Conservation (phyloP, 345 rosid genomes). For the Raphanus sativus region DNA sequence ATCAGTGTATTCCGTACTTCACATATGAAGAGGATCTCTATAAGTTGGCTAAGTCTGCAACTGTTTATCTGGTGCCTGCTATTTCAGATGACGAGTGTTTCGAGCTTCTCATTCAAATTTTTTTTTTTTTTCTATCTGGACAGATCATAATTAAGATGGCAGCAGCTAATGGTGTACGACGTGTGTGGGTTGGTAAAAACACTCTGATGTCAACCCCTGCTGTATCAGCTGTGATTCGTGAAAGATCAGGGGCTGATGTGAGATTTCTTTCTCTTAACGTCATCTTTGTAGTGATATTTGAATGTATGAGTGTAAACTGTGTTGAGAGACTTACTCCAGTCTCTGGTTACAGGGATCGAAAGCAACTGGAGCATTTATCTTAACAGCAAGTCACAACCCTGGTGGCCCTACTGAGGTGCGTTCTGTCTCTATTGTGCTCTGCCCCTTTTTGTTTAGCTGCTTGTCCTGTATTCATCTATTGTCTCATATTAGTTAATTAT, state of each 20-base stretch:
- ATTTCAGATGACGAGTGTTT: neutral
- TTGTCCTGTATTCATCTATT: neutral
- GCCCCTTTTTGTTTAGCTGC: neutral
- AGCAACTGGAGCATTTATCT: constrained; percentile 85
- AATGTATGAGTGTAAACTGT: neutral
- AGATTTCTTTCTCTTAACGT: constrained; percentile 35
- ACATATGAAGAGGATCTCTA: neutral
- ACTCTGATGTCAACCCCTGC: constrained; percentile 97
- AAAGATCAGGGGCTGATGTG: constrained; percentile 83
- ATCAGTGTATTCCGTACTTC: neutral
- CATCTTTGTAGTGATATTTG: neutral
- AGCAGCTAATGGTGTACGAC: constrained; percentile 94
- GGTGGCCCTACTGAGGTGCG: constrained; percentile 94
- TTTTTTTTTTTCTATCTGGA: constrained; percentile 11
- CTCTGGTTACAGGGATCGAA: constrained; percentile 70
- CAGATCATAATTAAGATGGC: constrained; percentile 91
- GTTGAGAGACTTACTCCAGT: constrained; percentile 19
- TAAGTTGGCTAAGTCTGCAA: neutral
- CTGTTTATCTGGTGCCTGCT: constrained; percentile 1
- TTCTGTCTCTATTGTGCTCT: neutral
- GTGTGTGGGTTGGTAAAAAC: constrained; percentile 90
- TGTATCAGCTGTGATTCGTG: constrained; percentile 90
- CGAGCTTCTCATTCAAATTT: neutral
- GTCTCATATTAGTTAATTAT: neutral
- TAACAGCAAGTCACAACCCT: constrained; percentile 98